A percentile compares a stretch with the other conserved stretches of the same genome.
Evolutionary conservation across 768 basidiomycete species (phyloP).

Genomic region (Coprinellus micaceus): DNA sequence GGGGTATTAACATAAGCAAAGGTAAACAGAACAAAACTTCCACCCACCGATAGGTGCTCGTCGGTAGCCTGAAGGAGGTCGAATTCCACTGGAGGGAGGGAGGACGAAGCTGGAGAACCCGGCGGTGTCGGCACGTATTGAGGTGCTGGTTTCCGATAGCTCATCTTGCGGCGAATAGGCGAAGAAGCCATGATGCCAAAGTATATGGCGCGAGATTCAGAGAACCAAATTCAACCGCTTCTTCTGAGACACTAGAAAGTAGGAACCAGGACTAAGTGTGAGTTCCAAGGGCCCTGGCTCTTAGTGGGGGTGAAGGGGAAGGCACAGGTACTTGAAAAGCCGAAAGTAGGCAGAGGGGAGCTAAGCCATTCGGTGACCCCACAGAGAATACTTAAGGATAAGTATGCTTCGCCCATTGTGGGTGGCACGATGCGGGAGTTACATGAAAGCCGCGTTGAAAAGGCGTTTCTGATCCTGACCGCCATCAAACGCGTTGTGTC

Average conservation of each 20-base stretch:
- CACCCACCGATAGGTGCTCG: conserved; percentile 14
- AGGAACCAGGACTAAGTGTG: conserved; percentile 2
- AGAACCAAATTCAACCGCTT: neutral
- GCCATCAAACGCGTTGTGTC: neutral
- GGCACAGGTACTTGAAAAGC: neutral
- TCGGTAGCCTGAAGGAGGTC: conserved; percentile 3
- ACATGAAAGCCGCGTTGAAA: neutral
- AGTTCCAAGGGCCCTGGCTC: neutral
- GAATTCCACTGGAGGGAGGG: conserved; percentile 5
- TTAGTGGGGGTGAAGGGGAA: neutral
- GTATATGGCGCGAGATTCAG: neutral
- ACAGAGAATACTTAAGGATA: neutral
- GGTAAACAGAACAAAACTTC: neutral
- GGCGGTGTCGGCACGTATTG: conserved; percentile 64
- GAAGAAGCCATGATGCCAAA: conserved; percentile 9
- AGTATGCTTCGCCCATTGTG: neutral
- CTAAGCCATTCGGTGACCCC: neutral
- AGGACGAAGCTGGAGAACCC: conserved; percentile 30
- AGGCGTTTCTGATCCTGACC: neutral
- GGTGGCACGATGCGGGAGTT: neutral
- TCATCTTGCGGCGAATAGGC: conserved; percentile 43
- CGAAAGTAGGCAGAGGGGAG: neutral
- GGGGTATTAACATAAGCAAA: neutral
- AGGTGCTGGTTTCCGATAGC: conserved; percentile 71
- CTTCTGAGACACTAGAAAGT: too few species aligned